These are phyloP conservation scores for Euphorbia lathyris DNA, from an alignment of 345 rosid species.

Conservation along the genomic window DNA sequence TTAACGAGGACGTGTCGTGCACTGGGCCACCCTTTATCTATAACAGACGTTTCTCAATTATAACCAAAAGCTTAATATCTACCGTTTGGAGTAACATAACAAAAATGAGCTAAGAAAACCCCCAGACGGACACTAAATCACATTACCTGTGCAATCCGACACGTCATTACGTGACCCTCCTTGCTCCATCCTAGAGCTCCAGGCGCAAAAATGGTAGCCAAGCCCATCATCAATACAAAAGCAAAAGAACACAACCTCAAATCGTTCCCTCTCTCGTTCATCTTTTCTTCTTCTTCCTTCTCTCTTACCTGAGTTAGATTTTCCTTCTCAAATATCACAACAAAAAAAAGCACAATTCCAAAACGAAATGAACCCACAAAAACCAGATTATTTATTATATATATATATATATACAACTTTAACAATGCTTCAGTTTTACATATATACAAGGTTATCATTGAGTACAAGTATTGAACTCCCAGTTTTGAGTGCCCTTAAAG, in stretches of 20 bases:
- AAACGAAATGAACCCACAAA: conserved; percentile 16
- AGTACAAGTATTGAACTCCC: conserved; percentile 53
- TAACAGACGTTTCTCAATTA: too few relatives aligned
- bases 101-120: too few relatives aligned
- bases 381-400: neutral
- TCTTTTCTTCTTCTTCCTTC: conserved; percentile 8
- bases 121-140: too few relatives aligned
- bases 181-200: conserved; percentile 73
- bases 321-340: conserved; percentile 10
- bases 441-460: conserved; percentile 31
- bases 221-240: conserved; percentile 25
- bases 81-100: too few relatives aligned
- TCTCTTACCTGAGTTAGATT: neutral
- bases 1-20: too few relatives aligned
- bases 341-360: neutral
- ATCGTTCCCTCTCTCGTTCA: conserved; percentile 18
- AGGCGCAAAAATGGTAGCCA: conserved; percentile 37
- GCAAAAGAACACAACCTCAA: conserved; percentile 20
- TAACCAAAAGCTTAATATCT: too few relatives aligned
- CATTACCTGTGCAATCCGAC: conserved; percentile 85
- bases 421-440: neutral
- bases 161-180: conserved; percentile 86
- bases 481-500: conserved; percentile 20
- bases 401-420: conserved; percentile 10
- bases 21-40: too few relatives aligned